Evolutionary conservation across 768 basidiomycete genomes (phyloP).

Genomic region (Mycena alexandri): DNA sequence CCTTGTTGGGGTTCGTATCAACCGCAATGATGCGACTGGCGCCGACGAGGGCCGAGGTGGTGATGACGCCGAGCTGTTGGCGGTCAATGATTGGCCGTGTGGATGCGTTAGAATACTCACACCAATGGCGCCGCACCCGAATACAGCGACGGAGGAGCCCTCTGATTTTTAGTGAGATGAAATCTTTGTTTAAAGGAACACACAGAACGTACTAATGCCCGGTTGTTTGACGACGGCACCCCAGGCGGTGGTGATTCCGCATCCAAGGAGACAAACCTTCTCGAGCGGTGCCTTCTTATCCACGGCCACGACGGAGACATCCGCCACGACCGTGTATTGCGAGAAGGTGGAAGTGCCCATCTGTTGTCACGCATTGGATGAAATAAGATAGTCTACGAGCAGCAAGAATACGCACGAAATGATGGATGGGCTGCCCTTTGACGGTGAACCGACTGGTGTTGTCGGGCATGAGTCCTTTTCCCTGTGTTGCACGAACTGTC

Average conservation of each 20-base stretch:
- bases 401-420: constrained; percentile 75
- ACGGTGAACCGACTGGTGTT: constrained; percentile 88
- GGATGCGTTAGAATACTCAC: constrained; percentile 12
- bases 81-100: neutral
- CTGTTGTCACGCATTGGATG: constrained; percentile 52
- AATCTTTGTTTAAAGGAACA: constrained; percentile 6
- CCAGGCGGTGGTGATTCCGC: constrained; percentile 99
- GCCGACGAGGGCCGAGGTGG: constrained; percentile 81
- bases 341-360: constrained; percentile 99
- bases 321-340: constrained; percentile 99
- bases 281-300: constrained; percentile 89
- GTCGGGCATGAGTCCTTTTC: constrained; percentile 96
- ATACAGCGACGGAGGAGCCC: constrained; percentile 91
- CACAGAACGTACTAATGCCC: constrained; percentile 74
- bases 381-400: constrained; percentile 2
- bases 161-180: constrained; percentile 55
- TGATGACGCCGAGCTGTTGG: constrained; percentile 79
- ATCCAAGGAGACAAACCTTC: constrained; percentile 96
- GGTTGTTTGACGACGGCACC: constrained; percentile 94
- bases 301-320: constrained; percentile 95
- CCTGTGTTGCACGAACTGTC: constrained; percentile 91
- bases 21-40: constrained; percentile 93
- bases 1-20: constrained; percentile 90
- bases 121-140: constrained; percentile 97
- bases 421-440: constrained; percentile 88